phyloP scores from a whole-genome alignment of 2,329 filamentous ascomycete species.

The Diaporthe citriasiana region DNA sequence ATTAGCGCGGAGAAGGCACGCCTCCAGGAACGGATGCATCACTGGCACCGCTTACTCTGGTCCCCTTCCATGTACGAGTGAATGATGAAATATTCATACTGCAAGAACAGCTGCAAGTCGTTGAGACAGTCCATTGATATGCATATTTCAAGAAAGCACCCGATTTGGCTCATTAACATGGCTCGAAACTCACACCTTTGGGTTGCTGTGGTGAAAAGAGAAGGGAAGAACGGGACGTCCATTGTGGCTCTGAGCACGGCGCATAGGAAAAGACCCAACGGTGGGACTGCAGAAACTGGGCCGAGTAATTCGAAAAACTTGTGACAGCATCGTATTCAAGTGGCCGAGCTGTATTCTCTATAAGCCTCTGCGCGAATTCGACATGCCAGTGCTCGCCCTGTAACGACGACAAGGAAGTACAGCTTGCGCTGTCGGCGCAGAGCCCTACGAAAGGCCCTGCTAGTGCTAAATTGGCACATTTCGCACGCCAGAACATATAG shows the following conservation, averaged over 20 bases:
- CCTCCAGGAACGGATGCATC: fast-evolving
- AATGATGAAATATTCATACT: not conserved
- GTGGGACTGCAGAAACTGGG: not conserved
- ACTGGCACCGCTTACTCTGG: not conserved
- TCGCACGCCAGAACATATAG: not conserved
- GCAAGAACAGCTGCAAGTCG: conserved; percentile 1
- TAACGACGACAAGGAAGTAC: not conserved
- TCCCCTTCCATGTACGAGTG: conserved; percentile 3
- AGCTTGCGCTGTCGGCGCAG: not conserved
- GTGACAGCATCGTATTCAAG: not conserved
- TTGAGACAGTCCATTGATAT: conserved; percentile 7
- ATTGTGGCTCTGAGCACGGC: not conserved
- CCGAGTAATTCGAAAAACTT: not conserved
- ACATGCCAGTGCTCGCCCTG: not conserved
- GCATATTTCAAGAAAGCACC: not conserved
- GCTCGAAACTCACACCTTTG: not conserved
- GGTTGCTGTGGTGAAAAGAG: not conserved
- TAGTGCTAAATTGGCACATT: not conserved
- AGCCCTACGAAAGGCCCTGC: not conserved
- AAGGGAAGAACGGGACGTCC: not conserved
- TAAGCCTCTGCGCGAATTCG: not conserved
- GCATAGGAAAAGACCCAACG: not conserved
- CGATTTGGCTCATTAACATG: not conserved
- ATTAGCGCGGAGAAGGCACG: not conserved
- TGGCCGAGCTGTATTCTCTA: conserved; percentile 7